Evolutionary conservation across 371 early-diverging fungal genomes (phyloP).

Genomic region (Mortierella sp.): DNA sequence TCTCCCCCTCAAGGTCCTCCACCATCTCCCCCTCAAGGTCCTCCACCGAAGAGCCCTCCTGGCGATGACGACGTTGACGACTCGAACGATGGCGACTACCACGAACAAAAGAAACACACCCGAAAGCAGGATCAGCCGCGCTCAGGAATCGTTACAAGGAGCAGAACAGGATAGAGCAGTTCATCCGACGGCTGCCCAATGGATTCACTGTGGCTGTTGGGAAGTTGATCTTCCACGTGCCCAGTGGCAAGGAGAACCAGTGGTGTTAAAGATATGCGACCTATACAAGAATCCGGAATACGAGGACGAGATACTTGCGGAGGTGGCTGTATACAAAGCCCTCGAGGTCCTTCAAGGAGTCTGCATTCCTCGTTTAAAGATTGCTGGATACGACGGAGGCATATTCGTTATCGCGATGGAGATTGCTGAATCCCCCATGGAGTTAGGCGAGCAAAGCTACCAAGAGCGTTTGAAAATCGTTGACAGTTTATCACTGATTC

Average conservation of each 20-base stretch:
- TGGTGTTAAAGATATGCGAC: constrained; percentile 2
- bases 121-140: neutral
- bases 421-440: too few species aligned
- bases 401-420: too few species aligned
- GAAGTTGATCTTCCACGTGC: constrained; percentile 13
- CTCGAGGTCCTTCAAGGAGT: too few species aligned
- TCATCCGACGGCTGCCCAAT: neutral
- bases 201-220: too few species aligned
- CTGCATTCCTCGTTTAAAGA: too few species aligned
- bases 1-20: too few species aligned
- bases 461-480: too few species aligned
- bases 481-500: too few species aligned
- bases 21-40: constrained; percentile 12
- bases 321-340: too few species aligned
- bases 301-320: neutral
- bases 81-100: neutral
- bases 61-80: neutral
- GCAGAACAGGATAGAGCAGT: neutral
- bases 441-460: too few species aligned
- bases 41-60: constrained; percentile 13
- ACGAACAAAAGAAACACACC: neutral
- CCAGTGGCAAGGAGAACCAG: constrained; percentile 2
- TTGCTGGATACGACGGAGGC: too few species aligned
- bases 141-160: neutral
- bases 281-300: neutral